Percentiles rank a stretch among this genome's conserved stretches.
Evolutionary conservation across 1,139 yeast genomes (phyloP).

Genomic region (Blastobotrys proliferans): DNA sequence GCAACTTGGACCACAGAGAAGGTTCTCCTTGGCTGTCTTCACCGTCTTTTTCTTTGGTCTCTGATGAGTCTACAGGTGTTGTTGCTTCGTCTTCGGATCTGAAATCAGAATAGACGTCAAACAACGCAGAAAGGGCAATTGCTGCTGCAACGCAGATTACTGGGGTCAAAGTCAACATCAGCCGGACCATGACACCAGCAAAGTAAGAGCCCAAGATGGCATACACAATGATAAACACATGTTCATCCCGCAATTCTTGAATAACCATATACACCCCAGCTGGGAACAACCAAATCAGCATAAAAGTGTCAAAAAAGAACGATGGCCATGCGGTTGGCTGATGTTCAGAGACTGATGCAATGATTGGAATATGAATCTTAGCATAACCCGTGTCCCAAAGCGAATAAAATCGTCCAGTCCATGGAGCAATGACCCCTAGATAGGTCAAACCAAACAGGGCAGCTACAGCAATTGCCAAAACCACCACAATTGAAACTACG

Average conservation of each 20-base stretch:
- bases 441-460: slow-evolving; percentile 79
- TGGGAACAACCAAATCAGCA: slow-evolving; percentile 97
- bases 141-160: slow-evolving; percentile 90
- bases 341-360: slow-evolving; percentile 98
- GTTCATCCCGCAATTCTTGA: slow-evolving; percentile 88
- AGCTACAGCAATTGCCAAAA: slow-evolving; percentile 59
- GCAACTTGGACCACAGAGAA: slow-evolving; percentile 9
- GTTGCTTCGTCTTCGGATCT: slow-evolving; percentile 24
- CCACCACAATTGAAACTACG: slow-evolving; percentile 51
- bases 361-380: slow-evolving; percentile 95
- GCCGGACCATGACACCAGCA: slow-evolving; percentile 99
- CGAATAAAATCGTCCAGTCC: slow-evolving; percentile 99
- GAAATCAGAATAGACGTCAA: slow-evolving; percentile 78
- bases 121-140: slow-evolving; percentile 75
- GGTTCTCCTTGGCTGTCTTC: no score
- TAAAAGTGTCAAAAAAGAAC: slow-evolving; percentile 88
- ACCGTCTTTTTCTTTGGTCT: neutral
- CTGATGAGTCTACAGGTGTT: slow-evolving; percentile 12
- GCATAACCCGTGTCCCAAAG: slow-evolving; percentile 98
- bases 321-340: slow-evolving; percentile 99
- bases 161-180: slow-evolving; percentile 96
- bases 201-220: slow-evolving; percentile 91
- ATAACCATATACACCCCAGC: slow-evolving; percentile 90
- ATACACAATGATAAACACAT: slow-evolving; percentile 86
- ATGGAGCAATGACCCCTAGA: slow-evolving; percentile 94